phyloP scores from a whole-genome alignment of 2,329 filamentous ascomycete genomes.

The Calonectria naviculata region DNA sequence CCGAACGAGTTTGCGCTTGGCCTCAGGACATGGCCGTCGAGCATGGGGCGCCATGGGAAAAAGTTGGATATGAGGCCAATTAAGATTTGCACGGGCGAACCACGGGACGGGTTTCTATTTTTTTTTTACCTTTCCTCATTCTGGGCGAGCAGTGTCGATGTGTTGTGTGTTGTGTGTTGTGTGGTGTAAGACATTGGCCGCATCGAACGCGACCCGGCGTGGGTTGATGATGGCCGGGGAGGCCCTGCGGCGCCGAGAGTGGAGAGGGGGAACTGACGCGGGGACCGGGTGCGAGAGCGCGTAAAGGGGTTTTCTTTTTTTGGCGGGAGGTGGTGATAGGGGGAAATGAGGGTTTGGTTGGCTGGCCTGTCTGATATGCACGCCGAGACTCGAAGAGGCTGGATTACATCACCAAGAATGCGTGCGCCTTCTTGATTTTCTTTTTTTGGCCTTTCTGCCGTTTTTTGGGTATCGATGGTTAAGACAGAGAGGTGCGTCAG shows the following conservation, averaged over 20 bases:
- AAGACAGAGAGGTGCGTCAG: background rate
- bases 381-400: background rate
- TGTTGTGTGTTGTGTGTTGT: background rate
- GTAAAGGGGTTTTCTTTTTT: conserved; percentile 3
- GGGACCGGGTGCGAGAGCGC: conserved; percentile 9
- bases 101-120: background rate
- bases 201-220: conserved; percentile 31
- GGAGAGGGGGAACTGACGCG: background rate
- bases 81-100: conserved; percentile 1
- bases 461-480: background rate
- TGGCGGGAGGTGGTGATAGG: background rate
- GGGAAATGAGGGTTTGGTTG: conserved; percentile 2
- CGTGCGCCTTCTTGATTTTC: background rate
- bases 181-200: conserved; percentile 24
- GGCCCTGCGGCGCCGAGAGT: conserved; percentile 8
- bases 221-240: conserved; percentile 9
- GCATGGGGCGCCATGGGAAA: background rate
- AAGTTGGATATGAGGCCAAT: conserved; percentile 16
- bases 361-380: conserved; percentile 1
- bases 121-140: background rate
- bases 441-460: background rate
- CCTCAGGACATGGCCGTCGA: background rate
- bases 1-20: conserved; percentile 8
- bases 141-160: background rate
- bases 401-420: background rate